A percentile compares a stretch with the other conserved stretches of the same genome.
Evolutionary conservation across 2,329 filamentous ascomycete species (phyloP).

Genomic region (Sarocladium kiliense): DNA sequence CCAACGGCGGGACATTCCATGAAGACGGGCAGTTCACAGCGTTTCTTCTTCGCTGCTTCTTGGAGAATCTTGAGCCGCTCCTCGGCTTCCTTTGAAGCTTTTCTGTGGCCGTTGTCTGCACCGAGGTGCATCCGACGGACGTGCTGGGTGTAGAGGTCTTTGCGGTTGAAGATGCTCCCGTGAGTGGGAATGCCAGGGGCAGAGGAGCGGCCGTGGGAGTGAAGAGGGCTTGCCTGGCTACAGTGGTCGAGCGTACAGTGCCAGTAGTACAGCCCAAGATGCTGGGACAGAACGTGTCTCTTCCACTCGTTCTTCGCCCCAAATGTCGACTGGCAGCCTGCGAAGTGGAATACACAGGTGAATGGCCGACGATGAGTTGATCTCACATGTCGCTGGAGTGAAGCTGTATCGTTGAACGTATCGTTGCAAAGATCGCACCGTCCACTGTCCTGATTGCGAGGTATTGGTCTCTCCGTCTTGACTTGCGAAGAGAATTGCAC

Average conservation of each 20-base stretch:
- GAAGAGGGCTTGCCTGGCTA: constrained; percentile 15
- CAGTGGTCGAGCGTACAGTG: constrained; percentile 65
- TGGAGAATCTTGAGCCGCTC: constrained; percentile 52
- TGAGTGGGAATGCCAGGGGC: constrained; percentile 36
- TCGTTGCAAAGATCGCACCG: not conserved
- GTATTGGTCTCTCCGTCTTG: not conserved
- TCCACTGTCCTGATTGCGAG: not conserved
- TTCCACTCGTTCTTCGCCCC: constrained; percentile 93
- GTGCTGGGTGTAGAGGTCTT: constrained; percentile 88
- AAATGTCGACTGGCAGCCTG: constrained; percentile 70
- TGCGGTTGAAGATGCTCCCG: constrained; percentile 75
- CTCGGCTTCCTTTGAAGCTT: constrained; percentile 37
- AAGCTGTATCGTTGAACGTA: not conserved
- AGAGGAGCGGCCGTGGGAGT: constrained; percentile 21
- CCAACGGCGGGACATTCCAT: constrained; percentile 57
- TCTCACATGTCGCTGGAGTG: not conserved
- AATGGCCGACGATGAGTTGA: constrained; percentile 45
- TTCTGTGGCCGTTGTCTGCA: constrained; percentile 32
- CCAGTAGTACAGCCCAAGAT: constrained; percentile 71
- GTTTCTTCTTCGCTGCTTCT: constrained; percentile 50
- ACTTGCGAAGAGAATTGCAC: not conserved
- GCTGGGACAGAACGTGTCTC: constrained; percentile 75
- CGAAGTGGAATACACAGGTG: constrained; percentile 71
- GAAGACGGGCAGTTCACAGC: constrained; percentile 55
- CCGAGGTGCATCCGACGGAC: constrained; percentile 77